Evolutionary conservation across 2,329 filamentous ascomycete genomes (phyloP).

Genomic region (Pseudogymnoascus sp.): DNA sequence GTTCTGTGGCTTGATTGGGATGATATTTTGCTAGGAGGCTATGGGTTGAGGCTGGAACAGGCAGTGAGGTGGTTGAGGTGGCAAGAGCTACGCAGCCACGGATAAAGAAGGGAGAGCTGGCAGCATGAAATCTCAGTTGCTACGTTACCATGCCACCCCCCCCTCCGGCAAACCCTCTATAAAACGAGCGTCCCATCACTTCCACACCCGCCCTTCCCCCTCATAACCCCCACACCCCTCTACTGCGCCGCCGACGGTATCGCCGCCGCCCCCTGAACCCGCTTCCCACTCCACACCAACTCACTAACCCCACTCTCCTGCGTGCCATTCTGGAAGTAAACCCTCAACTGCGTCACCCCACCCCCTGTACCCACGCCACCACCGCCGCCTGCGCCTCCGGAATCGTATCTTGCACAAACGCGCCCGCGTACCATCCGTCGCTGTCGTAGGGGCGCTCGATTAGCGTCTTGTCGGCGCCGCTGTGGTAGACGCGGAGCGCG

Average conservation of each 20-base stretch:
- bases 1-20: no score
- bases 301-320: slow-evolving; percentile 11
- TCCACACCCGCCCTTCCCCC: not conserved
- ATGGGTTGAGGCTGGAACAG: not conserved
- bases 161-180: not conserved
- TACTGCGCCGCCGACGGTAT: not conserved
- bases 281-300: slow-evolving; percentile 7
- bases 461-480: not conserved
- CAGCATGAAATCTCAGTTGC: not conserved
- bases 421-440: slow-evolving; percentile 13
- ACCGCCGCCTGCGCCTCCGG: slow-evolving; percentile 9
- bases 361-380: not conserved
- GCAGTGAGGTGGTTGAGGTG: no score
- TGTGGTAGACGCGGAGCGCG: not conserved
- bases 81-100: no score
- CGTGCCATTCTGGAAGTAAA: slow-evolving; percentile 16
- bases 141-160: not conserved
- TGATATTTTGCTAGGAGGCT: not conserved
- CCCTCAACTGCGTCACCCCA: slow-evolving; percentile 3
- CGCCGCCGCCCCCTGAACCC: not conserved
- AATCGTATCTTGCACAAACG: slow-evolving; percentile 10
- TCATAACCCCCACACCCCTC: not conserved
- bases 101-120: not conserved
- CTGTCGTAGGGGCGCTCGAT: slow-evolving; percentile 6
- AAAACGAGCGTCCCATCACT: not conserved